Percentiles rank a stretch among this genome's conserved stretches.
phyloP scores from a whole-genome alignment of 2,329 filamentous ascomycete genomes.

The Paraphoma chrysanthemicola region DNA sequence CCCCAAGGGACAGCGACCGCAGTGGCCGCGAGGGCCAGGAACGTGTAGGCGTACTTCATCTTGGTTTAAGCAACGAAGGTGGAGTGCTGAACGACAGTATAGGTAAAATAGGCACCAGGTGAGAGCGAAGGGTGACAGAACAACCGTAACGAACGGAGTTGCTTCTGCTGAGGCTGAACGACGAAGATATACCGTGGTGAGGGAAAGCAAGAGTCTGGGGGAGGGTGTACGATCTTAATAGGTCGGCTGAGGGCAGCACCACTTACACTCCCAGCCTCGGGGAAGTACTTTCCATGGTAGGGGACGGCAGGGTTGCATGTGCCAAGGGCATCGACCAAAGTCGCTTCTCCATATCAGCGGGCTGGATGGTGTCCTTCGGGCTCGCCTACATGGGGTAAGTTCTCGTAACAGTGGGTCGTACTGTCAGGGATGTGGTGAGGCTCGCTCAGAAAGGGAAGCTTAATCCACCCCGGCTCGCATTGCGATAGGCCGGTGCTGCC shows the following conservation, averaged over 20 bases:
- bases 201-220: slow-evolving; percentile 9
- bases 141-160: slow-evolving; percentile 50
- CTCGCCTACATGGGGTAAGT: slow-evolving; percentile 11
- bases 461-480: slow-evolving; percentile 11
- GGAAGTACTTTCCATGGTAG: slow-evolving; percentile 15
- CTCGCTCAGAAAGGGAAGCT: slow-evolving; percentile 18
- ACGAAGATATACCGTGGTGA: slow-evolving; percentile 22
- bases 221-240: slow-evolving; percentile 33
- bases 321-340: slow-evolving; percentile 34
- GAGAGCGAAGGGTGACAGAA: slow-evolving; percentile 37
- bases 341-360: slow-evolving; percentile 17
- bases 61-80: slow-evolving; percentile 21
- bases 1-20: slow-evolving; percentile 27
- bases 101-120: slow-evolving; percentile 20
- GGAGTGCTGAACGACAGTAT: slow-evolving; percentile 15
- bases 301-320: slow-evolving; percentile 38
- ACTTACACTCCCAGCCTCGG: slow-evolving; percentile 27
- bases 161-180: slow-evolving; percentile 27
- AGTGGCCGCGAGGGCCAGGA: slow-evolving; percentile 42
- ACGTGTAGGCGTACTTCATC: slow-evolving; percentile 41
- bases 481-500: slow-evolving; percentile 19
- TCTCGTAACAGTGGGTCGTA: slow-evolving; percentile 25
- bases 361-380: slow-evolving; percentile 9
- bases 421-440: slow-evolving; percentile 18
- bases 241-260: slow-evolving; percentile 21